phyloP scores from a whole-genome alignment of 2,329 filamentous ascomycete genomes.

The Aspergillus neotritici region DNA sequence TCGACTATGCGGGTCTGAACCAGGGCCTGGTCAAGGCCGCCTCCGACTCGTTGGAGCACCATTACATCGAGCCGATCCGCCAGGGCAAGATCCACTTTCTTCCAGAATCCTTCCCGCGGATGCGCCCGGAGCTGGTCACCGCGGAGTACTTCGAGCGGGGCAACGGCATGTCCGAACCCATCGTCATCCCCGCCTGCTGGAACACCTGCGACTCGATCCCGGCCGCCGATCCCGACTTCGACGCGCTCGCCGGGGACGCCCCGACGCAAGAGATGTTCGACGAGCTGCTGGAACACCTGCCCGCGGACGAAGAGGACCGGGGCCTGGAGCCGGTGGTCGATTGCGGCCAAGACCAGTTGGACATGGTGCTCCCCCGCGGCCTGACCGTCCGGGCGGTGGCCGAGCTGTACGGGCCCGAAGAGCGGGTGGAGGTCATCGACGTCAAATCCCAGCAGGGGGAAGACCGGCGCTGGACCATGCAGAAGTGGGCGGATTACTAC shows the following conservation, averaged over 20 bases:
- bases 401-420: conserved; percentile 58
- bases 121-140: conserved; percentile 59
- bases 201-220: conserved; percentile 50
- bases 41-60: conserved; percentile 59
- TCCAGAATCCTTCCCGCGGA: conserved; percentile 57
- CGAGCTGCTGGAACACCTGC: conserved; percentile 30
- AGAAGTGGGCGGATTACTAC: conserved; percentile 64
- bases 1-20: conserved; percentile 64
- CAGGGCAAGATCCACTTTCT: conserved; percentile 58
- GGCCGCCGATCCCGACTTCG: conserved; percentile 19
- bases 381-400: conserved; percentile 60
- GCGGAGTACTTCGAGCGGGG: conserved; percentile 59
- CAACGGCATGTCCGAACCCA: conserved; percentile 60
- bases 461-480: conserved; percentile 60
- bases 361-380: conserved; percentile 62
- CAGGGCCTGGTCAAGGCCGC: conserved; percentile 61
- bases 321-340: conserved; percentile 46
- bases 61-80: conserved; percentile 63
- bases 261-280: conserved; percentile 38
- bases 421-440: conserved; percentile 61
- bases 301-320: conserved; percentile 17
- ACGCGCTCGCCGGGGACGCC: conserved; percentile 29
- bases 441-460: conserved; percentile 64
- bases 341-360: conserved; percentile 59
- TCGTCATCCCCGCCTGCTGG: conserved; percentile 57